These are phyloP conservation scores for Forsythia viridissima DNA, from an alignment of 257 asterid species.

Conservation along the genomic window DNA sequence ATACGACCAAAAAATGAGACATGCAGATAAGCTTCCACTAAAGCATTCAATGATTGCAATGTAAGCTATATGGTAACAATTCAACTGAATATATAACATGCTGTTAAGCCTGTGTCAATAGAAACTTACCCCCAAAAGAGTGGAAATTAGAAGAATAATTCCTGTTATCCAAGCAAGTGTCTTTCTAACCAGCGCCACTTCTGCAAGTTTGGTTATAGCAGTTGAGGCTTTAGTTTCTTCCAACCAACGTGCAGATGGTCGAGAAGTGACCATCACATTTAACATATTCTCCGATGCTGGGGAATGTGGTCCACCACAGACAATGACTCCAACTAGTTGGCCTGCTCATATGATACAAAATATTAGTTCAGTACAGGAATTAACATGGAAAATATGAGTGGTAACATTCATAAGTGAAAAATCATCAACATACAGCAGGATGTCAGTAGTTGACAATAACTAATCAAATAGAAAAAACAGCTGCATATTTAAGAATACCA, in stretches of 20 bases:
- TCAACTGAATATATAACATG: conserved; percentile 7
- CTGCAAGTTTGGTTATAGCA: conserved; percentile 36
- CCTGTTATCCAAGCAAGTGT: conserved; percentile 94
- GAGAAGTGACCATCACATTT: conserved; percentile 48
- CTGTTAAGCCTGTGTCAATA: not conserved
- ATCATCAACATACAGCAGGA: conserved; percentile 13
- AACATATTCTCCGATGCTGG: conserved; percentile 50
- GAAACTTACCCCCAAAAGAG: conserved; percentile 75
- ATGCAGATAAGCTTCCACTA: not conserved
- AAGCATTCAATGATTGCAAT: not conserved
- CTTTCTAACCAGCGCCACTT: conserved; percentile 58
- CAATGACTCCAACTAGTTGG: conserved; percentile 74
- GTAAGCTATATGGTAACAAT: conserved; percentile 4
- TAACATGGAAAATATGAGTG: not conserved
- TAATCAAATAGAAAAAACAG: conserved; percentile 15
- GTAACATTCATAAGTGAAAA: conserved; percentile 1
- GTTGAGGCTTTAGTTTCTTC: conserved; percentile 47
- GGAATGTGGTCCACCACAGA: conserved; percentile 36
- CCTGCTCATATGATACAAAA: conserved; percentile 50
- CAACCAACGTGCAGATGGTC: conserved; percentile 66
- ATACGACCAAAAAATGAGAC: not conserved
- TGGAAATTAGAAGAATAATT: conserved; percentile 79
- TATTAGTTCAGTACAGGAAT: conserved; percentile 9
- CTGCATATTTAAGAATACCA: conserved; percentile 3
- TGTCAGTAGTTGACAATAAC: conserved; percentile 4